A percentile compares a stretch with the other conserved stretches of the same genome.
Evolutionary conservation across 1,139 yeast genomes (phyloP).

Genomic region (Suhomyces terraborum): DNA sequence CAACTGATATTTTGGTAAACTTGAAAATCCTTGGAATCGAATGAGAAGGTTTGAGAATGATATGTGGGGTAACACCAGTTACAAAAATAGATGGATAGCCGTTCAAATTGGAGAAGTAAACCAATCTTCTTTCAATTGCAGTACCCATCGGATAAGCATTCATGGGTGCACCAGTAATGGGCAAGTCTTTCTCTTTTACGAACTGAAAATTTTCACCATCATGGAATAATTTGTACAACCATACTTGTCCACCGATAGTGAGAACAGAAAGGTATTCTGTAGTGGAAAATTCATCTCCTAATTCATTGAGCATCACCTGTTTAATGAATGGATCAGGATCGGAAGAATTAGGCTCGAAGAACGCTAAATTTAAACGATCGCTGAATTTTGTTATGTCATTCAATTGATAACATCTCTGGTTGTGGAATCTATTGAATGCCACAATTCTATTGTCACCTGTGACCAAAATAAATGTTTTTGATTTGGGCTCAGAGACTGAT

Average conservation of each 20-base stretch:
- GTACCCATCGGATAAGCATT: conserved; percentile 73
- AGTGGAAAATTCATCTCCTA: conserved; percentile 60
- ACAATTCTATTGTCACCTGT: conserved; percentile 77
- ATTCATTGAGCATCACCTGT: conserved; percentile 62
- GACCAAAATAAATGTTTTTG: conserved; percentile 62
- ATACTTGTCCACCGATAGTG: conserved; percentile 79
- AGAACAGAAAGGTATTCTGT: conserved; percentile 67
- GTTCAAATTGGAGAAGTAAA: conserved; percentile 58
- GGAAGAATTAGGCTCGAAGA: conserved; percentile 59
- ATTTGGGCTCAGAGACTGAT: conserved; percentile 32
- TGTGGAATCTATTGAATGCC: conserved; percentile 63
- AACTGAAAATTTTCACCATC: conserved; percentile 54
- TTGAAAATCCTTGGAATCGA: conserved; percentile 69
- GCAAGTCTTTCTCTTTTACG: conserved; percentile 48
- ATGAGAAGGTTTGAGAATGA: conserved; percentile 63
- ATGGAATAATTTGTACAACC: conserved; percentile 61
- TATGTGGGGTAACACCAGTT: conserved; percentile 74
- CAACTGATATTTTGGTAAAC: conserved; percentile 64
- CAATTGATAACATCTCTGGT: conserved; percentile 66
- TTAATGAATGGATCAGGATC: conserved; percentile 76
- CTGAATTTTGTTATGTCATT: conserved; percentile 60
- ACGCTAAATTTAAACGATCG: conserved; percentile 52
- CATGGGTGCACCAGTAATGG: conserved; percentile 72
- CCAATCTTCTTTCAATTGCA: conserved; percentile 65
- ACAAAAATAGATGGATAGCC: conserved; percentile 66